These are phyloP conservation scores for Aspergillus ochraceoroseus DNA, from an alignment of 2,329 filamentous ascomycete genomes.

Conservation along the genomic window DNA sequence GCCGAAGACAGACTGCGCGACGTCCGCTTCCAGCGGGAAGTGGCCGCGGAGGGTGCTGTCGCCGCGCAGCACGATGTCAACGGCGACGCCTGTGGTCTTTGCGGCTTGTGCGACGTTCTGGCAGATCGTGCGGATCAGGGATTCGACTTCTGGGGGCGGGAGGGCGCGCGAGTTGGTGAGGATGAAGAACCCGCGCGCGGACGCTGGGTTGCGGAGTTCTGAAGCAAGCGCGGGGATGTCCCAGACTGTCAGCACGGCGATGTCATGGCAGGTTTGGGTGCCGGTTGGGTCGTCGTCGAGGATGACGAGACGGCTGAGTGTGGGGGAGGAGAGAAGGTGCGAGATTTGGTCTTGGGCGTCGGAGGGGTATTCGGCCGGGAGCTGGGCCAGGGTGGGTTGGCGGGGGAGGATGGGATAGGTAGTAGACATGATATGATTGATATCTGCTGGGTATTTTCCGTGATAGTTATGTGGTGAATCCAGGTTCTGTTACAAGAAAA, in stretches of 20 bases:
- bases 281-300: conserved; percentile 56
- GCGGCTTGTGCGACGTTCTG: conserved; percentile 47
- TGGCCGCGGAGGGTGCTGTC: conserved; percentile 56
- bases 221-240: conserved; percentile 42
- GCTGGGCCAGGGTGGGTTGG: conserved; percentile 25
- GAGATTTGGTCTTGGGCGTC: conserved; percentile 32
- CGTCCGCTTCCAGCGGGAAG: conserved; percentile 54
- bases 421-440: conserved; percentile 19
- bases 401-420: conserved; percentile 26
- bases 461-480: no score
- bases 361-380: conserved; percentile 29
- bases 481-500: no score
- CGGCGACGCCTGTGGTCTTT: conserved; percentile 32
- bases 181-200: conserved; percentile 58
- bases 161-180: conserved; percentile 57
- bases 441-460: no score
- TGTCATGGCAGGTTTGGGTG: conserved; percentile 58
- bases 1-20: conserved; percentile 49
- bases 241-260: conserved; percentile 54
- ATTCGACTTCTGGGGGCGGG: conserved; percentile 46
- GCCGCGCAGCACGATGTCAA: conserved; percentile 55
- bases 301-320: conserved; percentile 32
- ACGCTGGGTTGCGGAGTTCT: conserved; percentile 44
- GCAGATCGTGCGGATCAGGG: conserved; percentile 51
- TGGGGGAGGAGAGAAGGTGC: conserved; percentile 25